Percentiles rank a stretch among this genome's conserved stretches.
Conservation (phyloP, 192 early-diverging fungal species). For the Anaeromyces robustus region DNA sequence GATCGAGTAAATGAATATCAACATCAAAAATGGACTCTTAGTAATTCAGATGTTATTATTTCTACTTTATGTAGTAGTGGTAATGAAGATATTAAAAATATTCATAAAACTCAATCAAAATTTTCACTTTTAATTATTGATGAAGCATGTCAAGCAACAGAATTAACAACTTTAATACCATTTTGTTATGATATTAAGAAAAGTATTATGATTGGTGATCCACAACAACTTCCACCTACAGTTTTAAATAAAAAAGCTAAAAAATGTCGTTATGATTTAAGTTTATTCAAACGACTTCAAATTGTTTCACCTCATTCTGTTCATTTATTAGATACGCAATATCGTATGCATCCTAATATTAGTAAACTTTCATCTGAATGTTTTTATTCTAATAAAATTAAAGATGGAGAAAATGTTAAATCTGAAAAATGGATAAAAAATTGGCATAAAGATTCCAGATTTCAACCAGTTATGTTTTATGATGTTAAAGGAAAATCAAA, state of each 20-base stretch:
- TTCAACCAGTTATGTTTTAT: slow-evolving; percentile 60
- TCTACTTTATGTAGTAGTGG: slow-evolving; percentile 75
- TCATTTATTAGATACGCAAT: slow-evolving; percentile 78
- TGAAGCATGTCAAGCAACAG: slow-evolving; percentile 86
- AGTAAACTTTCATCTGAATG: slow-evolving; percentile 54
- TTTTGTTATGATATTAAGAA: slow-evolving; percentile 60
- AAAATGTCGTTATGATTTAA: slow-evolving; percentile 61
- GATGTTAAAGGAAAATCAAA: slow-evolving; percentile 53
- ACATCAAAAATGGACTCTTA: slow-evolving; percentile 40
- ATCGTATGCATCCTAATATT: slow-evolving; percentile 91
- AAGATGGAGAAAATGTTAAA: slow-evolving; percentile 46
- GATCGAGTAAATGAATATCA: too few species aligned
- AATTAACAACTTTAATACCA: slow-evolving; percentile 78
- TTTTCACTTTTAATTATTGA: slow-evolving; percentile 81
- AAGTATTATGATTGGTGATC: slow-evolving; percentile 83
- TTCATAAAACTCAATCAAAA: slow-evolving; percentile 34
- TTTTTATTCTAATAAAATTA: slow-evolving; percentile 62
- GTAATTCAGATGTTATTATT: slow-evolving; percentile 63
- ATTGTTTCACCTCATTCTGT: slow-evolving; percentile 41
- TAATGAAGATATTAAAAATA: slow-evolving; percentile 54
- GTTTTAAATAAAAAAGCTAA: slow-evolving; percentile 57
- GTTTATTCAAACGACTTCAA: slow-evolving; percentile 76
- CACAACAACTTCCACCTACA: slow-evolving; percentile 83
- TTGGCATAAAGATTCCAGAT: slow-evolving; percentile 6
- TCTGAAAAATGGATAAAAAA: slow-evolving; percentile 55